Evolutionary conservation across 306 rosid genomes (phyloP), one percentile per base, ranked within the genome.

Genomic region (Lupinus albus): DNA sequence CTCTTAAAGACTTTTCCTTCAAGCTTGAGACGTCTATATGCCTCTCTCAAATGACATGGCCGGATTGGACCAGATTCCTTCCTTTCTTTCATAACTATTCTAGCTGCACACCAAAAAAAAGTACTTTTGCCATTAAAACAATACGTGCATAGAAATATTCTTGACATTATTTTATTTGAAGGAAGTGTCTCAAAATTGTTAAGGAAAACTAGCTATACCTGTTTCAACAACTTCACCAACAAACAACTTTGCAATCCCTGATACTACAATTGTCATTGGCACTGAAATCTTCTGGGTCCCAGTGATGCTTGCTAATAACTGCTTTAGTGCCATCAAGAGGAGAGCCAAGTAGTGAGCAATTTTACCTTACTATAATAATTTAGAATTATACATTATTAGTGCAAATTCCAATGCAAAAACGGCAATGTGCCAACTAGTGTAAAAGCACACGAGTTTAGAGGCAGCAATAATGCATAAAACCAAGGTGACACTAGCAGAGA

Each of bases 201-300:
- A 72, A 72, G 36, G 49, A 61, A 62, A 75, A 67, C 5, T 14
- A 47, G n/a, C 54, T 69, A 15, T 65, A 87, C 98, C 95, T 67
- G 96, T 79, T 81, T 94, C 99, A 28, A 89, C 91, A 71, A 94
- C 84, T 74, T 94, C 97, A 18, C 99, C 99, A 41, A 88, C 97
- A 58, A 88, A 88, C 84, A 94, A 76, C 70, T 94, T 94, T 46
- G 99, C 96, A 74, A 90, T 94, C 68, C 97, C 96, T 0, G 96
- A 94, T 36, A 88, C 99, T 21, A 88, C 96, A 56, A 94, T 88
- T 1, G 97, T 90, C 86, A 94, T 80, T 1, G 99, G 97, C 71
- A 91, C 71, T 1, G 97, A 90, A 70, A 90, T 85, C 71, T 90
- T 94, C 78, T 87, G 96, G 35, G 85, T 85, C 60, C 99, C 99